Evolutionary conservation across 805 yeast species (phyloP).

Genomic region (Priceomyces fermenticarens): DNA sequence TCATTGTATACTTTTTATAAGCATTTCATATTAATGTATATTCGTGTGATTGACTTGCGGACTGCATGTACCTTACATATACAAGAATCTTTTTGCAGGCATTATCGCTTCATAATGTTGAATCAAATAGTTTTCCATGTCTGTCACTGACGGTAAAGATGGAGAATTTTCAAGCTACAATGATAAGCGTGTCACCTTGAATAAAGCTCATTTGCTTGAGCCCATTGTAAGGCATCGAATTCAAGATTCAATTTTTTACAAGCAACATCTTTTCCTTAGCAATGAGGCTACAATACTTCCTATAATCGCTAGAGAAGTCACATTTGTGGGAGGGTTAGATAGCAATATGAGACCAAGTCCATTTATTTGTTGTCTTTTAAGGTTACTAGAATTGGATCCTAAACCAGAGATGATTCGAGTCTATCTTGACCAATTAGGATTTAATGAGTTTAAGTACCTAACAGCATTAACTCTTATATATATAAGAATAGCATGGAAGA

Average conservation of each 20-base stretch:
- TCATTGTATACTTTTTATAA: not conserved
- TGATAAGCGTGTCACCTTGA: conserved; percentile 25
- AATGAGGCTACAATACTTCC: conserved; percentile 40
- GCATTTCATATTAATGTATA: not conserved
- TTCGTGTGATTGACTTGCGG: not conserved
- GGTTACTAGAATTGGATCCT: conserved; percentile 77
- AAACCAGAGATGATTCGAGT: conserved; percentile 51
- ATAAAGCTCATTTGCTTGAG: conserved; percentile 37
- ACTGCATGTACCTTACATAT: too few species aligned
- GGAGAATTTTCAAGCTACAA: conserved; percentile 13
- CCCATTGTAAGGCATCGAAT: conserved; percentile 41
- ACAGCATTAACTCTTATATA: conserved; percentile 70
- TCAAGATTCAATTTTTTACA: conserved; percentile 42
- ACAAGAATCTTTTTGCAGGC: too few species aligned
- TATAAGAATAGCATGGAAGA: conserved; percentile 42
- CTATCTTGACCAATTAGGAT: conserved; percentile 54
- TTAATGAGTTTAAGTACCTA: conserved; percentile 64
- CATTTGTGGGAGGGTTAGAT: conserved; percentile 58
- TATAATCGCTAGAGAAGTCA: conserved; percentile 29
- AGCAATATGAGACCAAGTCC: conserved; percentile 60
- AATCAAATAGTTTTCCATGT: not conserved
- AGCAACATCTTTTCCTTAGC: conserved; percentile 37
- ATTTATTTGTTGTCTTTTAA: conserved; percentile 72
- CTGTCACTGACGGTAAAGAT: too few species aligned
- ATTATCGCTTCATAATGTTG: too few species aligned